Base-by-base conservation (phyloP, 768 basidiomycete genomes). In the Boletus coccyginus region DNA sequence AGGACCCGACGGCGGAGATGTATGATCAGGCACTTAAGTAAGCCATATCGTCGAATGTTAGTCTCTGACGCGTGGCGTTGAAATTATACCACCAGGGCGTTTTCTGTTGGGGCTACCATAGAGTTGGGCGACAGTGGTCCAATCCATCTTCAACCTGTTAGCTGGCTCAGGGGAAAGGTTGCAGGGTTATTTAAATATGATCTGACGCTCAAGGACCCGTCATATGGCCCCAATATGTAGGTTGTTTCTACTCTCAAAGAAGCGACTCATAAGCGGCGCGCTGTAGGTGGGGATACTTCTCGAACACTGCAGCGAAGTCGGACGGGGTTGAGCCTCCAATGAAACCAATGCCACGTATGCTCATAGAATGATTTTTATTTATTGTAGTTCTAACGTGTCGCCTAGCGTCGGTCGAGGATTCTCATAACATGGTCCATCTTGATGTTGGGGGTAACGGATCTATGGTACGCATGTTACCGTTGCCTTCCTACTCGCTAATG, bases 281-380 rank as follows among this genome's bases (percentile, higher is more conserved):
- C 8, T 43, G 43, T 41, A 62, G 62, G 62, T 62, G 62, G 62
- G 62, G 47, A 35, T 59, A 62, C 42, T 62, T 62, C 40, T 63
- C 61, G 5, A 58, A 31, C 46, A 32, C 5, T 10, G 53, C 12
- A n/a, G 42, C 59, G 17, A 5, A 27, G 1, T 17, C 12, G 0
- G n/a, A 9, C 3, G 24, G 39, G 9, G 39, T 62, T 8, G 47
- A 48, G 3, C 14, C 43, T 44, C 56, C 61, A 19, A 52, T 55
- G 50, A 3, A 4, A 2, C 0, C 13, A 9, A 55, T 59, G 47
- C 57, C 50, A 40, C 39, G 62, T 62, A 52, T 9, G 56, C 3
- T 8, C 17, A 16, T 5, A 11, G 1, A 2, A 14, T 42, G 10
- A 29, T 38, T 14, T 5, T 5, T 42, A 17, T 16, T 44, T 1